Evolutionary conservation across 495 filamentous ascomycete species (phyloP).

Genomic region (Penicillium antarcticum): DNA sequence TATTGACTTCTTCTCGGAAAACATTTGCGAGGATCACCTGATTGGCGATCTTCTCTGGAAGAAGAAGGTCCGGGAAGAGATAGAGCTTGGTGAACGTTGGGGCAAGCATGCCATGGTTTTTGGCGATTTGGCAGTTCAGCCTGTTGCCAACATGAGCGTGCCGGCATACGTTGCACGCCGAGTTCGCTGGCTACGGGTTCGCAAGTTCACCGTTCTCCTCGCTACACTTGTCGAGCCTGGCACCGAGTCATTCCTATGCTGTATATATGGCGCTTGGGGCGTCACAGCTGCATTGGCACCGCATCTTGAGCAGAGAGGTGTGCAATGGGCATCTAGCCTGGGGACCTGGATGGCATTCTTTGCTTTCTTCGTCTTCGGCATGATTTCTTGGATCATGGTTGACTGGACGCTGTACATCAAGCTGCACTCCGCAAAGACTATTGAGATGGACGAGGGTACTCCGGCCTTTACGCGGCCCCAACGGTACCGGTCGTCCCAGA

Average conservation of each 20-base stretch:
- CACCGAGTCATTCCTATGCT: conserved; percentile 85
- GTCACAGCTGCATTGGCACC: conserved; percentile 66
- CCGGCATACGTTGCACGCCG: conserved; percentile 77
- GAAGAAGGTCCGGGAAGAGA: conserved; percentile 43
- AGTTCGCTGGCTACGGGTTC: conserved; percentile 85
- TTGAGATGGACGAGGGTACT: conserved; percentile 71
- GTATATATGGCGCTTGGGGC: conserved; percentile 72
- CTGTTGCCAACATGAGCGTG: conserved; percentile 78
- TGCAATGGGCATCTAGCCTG: conserved; percentile 36
- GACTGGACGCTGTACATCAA: conserved; percentile 72
- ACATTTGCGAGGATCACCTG: conserved; percentile 97
- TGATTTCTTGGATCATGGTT: conserved; percentile 66
- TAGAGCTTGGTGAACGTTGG: conserved; percentile 44
- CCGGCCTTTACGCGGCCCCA: conserved; percentile 63
- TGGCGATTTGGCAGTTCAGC: conserved; percentile 86
- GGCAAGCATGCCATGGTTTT: conserved; percentile 80
- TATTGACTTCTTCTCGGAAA: conserved; percentile 87
- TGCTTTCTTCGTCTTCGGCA: conserved; percentile 60
- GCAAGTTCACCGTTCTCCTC: conserved; percentile 87
- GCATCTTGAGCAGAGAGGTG: conserved; percentile 49
- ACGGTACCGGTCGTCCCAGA: conserved; percentile 7
- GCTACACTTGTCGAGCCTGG: conserved; percentile 94
- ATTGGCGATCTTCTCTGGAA: conserved; percentile 92
- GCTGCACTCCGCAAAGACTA: conserved; percentile 64
- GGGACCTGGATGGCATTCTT: conserved; percentile 68